These are phyloP conservation scores for Isoetes taiwanensis DNA, from an alignment of 75 land plant genomes.

Conservation along the genomic window DNA sequence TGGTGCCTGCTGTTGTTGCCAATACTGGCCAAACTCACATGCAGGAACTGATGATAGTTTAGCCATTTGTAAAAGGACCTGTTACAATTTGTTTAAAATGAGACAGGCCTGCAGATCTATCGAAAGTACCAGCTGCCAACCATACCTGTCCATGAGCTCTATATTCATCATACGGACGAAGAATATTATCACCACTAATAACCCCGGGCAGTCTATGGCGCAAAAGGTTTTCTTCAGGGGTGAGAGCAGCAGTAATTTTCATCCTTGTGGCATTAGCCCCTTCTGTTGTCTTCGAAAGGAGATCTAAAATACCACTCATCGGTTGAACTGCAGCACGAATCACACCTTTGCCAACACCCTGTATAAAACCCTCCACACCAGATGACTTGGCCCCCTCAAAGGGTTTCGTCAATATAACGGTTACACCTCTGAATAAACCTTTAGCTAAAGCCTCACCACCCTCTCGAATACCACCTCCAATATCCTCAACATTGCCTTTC, in stretches of 20 bases:
- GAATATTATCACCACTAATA: constrained; percentile 86
- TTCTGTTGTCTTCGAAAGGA: constrained; percentile 96
- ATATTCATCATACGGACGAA: constrained; percentile 85
- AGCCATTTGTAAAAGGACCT: no score
- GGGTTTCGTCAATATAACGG: constrained; percentile 95
- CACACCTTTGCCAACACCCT: constrained; percentile 96
- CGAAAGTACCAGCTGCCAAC: no score
- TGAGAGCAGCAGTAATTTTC: constrained; percentile 81
- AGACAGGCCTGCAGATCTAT: no score
- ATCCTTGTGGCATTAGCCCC: constrained; percentile 96
- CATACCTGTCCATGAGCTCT: constrained; percentile 97
- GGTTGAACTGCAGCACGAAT: constrained; percentile 97
- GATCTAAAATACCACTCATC: constrained; percentile 91
- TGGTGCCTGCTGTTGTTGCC: no score
- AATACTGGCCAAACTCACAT: no score
- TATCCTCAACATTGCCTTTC: constrained; percentile 75
- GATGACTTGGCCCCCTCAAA: constrained; percentile 94
- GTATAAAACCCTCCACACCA: constrained; percentile 97
- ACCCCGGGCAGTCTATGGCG: constrained; percentile 85
- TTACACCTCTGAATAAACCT: constrained; percentile 88
- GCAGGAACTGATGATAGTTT: no score
- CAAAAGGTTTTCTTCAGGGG: constrained; percentile 77
- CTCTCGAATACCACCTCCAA: constrained; percentile 92
- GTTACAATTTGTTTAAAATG: no score
- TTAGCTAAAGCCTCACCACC: constrained; percentile 98